These are phyloP conservation scores for Cladophialophora yegresii DNA, from an alignment of 2,329 filamentous ascomycete species.

Conservation along the genomic window DNA sequence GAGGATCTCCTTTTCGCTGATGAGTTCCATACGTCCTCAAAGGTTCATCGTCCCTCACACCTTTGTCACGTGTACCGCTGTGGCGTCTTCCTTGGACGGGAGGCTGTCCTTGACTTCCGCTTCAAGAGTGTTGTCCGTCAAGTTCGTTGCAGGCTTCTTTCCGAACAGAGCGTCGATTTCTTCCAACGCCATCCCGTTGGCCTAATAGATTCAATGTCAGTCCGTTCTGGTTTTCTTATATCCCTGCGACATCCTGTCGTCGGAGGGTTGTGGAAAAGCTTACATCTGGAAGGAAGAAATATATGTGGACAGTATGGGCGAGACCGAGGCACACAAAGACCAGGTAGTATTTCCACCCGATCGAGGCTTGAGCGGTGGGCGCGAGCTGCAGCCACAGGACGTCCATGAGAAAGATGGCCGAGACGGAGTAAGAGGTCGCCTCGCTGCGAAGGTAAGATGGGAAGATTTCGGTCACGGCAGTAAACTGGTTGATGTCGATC, in stretches of 20 bases:
- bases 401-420: slow-evolving; percentile 35
- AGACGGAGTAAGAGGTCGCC: slow-evolving; percentile 16
- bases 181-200: slow-evolving; percentile 5
- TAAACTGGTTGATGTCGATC: slow-evolving; percentile 51
- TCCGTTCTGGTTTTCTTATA: neutral
- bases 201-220: neutral
- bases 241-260: neutral
- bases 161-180: slow-evolving; percentile 9
- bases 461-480: slow-evolving; percentile 43
- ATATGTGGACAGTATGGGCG: slow-evolving; percentile 39
- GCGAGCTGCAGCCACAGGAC: slow-evolving; percentile 42
- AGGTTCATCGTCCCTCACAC: neutral
- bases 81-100: neutral
- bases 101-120: neutral
- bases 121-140: neutral
- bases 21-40: neutral
- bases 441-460: slow-evolving; percentile 24
- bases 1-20: neutral
- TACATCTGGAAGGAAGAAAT: slow-evolving; percentile 42
- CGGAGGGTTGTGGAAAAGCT: neutral
- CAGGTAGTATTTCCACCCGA: slow-evolving; percentile 45
- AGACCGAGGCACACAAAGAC: slow-evolving; percentile 41
- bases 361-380: slow-evolving; percentile 39
- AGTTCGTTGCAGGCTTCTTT: neutral
- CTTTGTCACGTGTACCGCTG: neutral